Evolutionary conservation across 2,329 filamentous ascomycete species (phyloP), one percentile per base, ranked within the genome.

Genomic region (Sporothrix brasiliensis): DNA sequence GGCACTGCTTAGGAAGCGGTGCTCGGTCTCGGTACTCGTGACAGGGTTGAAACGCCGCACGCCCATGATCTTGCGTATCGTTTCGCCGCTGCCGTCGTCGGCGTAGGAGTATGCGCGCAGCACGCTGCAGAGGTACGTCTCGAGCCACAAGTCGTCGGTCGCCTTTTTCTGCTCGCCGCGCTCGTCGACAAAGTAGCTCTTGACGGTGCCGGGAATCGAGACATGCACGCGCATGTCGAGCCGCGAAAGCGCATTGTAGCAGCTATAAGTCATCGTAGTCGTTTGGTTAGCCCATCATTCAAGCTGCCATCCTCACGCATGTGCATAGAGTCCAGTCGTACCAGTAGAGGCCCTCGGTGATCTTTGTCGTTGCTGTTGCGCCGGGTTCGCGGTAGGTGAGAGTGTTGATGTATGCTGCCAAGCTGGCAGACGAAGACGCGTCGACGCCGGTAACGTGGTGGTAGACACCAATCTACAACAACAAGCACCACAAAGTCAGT

Each of bases 151-250:
- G 44, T 94, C 92, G 74, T 99, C 95, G 0, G 94, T 94, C 16
- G 94, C 92, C 75, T 95, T 92, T 74, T 93, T 89, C 83, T 97
- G 97, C 79, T 97, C 94, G 74, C 95, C 95, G 76, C 94, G 89
- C 82, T 99, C 95, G 79, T 99, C 94, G 71, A 99, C 92, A 79
- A 94, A 98, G 79, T 97, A 98, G 81, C 93, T 96, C 80, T 99
- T 94, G 68, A 99, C 93, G 11, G 92, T 95, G 72, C 95, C 95
- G 21, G 95, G 95, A 74, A 99, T 98, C 74, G 94, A 94, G 72
- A 99, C 94, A 78, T 98, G 94, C 14, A 99, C 94, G 72, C 95
- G 93, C 95, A 99, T 99, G 78, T 99, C 95, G 68, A 98, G 86
- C 74, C 96, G 89, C 5, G 95, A 98, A 80, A 99, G 97, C 74